Base-by-base conservation (phyloP, 345 rosid species). In the Melaleuca quinquenervia region DNA sequence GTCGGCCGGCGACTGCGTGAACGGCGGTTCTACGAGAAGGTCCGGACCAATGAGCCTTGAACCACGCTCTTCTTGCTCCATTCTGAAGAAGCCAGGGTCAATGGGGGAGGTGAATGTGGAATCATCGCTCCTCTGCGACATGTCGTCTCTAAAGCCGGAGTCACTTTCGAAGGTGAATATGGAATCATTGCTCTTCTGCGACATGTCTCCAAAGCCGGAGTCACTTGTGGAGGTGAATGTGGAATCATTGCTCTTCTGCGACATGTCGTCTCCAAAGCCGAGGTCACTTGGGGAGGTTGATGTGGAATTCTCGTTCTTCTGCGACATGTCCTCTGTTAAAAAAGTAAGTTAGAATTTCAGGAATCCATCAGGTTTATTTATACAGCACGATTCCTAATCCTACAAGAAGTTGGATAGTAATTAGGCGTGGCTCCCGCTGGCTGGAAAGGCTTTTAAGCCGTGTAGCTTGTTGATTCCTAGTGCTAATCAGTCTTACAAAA, bases 81-180 rank as follows among this genome's bases (percentile, higher is more conserved):
- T 62, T 36, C 8, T 0, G 21, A 32, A 62, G 44, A 16, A 29
- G 10, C 29, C 15, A 21, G 11, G 75, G 20, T 15, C 7, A 3
- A 10, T 27, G 7, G 75, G 3, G 5, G 8, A 15, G 41, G 6
- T 60, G 75, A 62, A 16, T 14, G 10, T 0, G 1, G 3, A 9
- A 62, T 29, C 1, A 11, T 18, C 29, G 2, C 18, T 15, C 75
- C 27, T 16, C 0, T 62, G 44, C 22, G 6, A 62, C 22, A 29
- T 15, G 44, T 62, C 21, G 0, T 62, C 22, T 62, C 0, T 10
- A 0, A 5, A 64, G 1, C 20, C n/a, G n/a, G n/a, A n/a, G n/a
- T n/a, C n/a, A n/a, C n/a, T n/a, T n/a, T n/a, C n/a, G n/a, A n/a
- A 15, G 41, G 6, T 60, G 75, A 62, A 16, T 14, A 5, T 0